A percentile compares a stretch with the other conserved stretches of the same genome.
phyloP scores from a whole-genome alignment of 139 green algal genomes.

The Coelastrella sp. region DNA sequence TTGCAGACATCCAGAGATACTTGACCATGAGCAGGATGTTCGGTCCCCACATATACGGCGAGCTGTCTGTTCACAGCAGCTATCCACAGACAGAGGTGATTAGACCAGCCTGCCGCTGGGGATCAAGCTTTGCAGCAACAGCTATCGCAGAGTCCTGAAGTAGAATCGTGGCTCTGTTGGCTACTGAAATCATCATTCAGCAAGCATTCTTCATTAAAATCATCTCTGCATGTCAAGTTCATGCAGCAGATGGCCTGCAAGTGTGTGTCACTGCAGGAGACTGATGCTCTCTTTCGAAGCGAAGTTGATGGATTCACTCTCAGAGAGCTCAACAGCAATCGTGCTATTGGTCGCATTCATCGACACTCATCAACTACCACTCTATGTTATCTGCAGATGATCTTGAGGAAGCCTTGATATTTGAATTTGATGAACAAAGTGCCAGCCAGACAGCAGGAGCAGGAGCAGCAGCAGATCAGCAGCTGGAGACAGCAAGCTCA shows the following conservation, averaged over 20 bases:
- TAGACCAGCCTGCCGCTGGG: background rate
- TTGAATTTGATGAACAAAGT: conserved; percentile 36
- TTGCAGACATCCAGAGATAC: conserved; percentile 18
- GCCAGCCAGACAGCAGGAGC: background rate
- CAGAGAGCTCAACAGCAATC: no score
- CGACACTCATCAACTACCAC: no score
- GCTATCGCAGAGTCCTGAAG: no score
- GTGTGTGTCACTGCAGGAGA: background rate
- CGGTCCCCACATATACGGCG: background rate
- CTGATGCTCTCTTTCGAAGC: no score
- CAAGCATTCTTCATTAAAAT: no score
- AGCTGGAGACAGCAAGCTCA: background rate
- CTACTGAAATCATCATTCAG: no score
- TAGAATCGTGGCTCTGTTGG: background rate
- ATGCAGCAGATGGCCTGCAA: no score
- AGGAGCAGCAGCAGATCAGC: background rate
- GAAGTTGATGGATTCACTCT: no score
- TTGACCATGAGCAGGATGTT: conserved; percentile 18
- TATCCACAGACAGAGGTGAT: background rate
- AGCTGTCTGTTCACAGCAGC: background rate
- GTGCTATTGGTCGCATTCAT: no score
- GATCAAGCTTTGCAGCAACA: no score
- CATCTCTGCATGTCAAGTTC: no score
- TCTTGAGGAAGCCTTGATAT: conserved; percentile 34
- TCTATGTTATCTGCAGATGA: conserved; percentile 9